These are phyloP conservation scores for Phytophthora sp. DNA, from an alignment of 352 stramenopile genomes.

Conservation along the genomic window DNA sequence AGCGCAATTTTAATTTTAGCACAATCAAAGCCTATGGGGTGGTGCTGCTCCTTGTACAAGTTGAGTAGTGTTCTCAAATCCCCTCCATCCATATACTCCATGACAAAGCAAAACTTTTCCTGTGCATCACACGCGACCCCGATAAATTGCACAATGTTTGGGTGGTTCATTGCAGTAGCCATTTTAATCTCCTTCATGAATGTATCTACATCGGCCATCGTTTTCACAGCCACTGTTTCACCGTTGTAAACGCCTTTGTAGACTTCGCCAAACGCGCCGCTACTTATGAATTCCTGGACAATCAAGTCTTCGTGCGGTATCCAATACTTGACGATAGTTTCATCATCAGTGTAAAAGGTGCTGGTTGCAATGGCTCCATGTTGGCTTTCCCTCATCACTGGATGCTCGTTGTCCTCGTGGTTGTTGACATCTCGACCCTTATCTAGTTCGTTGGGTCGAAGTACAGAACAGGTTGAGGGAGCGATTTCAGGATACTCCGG, in stretches of 20 bases:
- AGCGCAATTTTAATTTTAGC: constrained; percentile 25
- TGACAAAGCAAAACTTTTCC: constrained; percentile 38
- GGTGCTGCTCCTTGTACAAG: constrained; percentile 22
- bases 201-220: constrained; percentile 29
- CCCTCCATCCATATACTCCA: constrained; percentile 29
- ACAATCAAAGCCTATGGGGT: constrained; percentile 20
- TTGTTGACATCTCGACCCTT: too few relatives aligned
- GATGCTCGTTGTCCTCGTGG: too few relatives aligned
- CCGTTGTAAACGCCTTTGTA: constrained; percentile 35
- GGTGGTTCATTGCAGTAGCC: constrained; percentile 11
- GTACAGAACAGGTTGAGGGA: too few relatives aligned
- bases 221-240: constrained; percentile 44
- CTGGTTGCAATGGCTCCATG: too few relatives aligned
- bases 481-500: too few relatives aligned
- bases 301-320: constrained; percentile 41
- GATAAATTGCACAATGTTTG: constrained; percentile 46
- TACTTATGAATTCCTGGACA: constrained; percentile 29
- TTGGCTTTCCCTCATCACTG: too few relatives aligned
- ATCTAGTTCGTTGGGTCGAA: too few relatives aligned
- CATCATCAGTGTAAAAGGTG: constrained; percentile 19
- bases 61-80: constrained; percentile 50
- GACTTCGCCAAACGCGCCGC: constrained; percentile 48
- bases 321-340: constrained; percentile 20
- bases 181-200: constrained; percentile 47
- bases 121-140: constrained; percentile 43